Evolutionary conservation across 1,284 basidiomycete species (phyloP).

Genomic region (Blastosporella zonata): DNA sequence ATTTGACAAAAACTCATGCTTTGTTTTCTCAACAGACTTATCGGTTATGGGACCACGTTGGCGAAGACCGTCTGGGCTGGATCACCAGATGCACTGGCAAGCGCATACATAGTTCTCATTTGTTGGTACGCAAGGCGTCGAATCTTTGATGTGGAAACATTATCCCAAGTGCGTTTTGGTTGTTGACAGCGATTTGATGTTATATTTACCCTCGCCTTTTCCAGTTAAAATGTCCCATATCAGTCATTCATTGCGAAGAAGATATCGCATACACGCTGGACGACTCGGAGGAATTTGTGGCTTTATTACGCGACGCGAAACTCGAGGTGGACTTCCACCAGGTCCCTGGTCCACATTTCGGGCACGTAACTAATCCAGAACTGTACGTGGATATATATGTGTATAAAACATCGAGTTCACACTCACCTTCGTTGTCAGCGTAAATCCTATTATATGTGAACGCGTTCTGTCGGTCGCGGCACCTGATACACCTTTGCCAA

Average conservation of each 20-base stretch:
- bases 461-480: constrained; percentile 12
- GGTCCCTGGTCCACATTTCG: constrained; percentile 26
- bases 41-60: not conserved
- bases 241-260: constrained; percentile 26
- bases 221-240: constrained; percentile 24
- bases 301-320: constrained; percentile 22
- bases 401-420: not conserved
- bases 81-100: constrained; percentile 7
- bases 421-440: constrained; percentile 3
- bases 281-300: constrained; percentile 22
- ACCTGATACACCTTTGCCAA: not conserved
- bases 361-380: constrained; percentile 21
- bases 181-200: not conserved
- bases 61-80: constrained; percentile 3
- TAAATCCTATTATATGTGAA: constrained; percentile 23
- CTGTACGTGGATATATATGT: constrained; percentile 14
- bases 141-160: constrained; percentile 6
- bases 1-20: not conserved
- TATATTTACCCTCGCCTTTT: not conserved
- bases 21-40: not conserved
- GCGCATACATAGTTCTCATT: constrained; percentile 1
- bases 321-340: constrained; percentile 22
- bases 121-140: constrained; percentile 15
- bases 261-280: constrained; percentile 28
- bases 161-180: constrained; percentile 7